Base-by-base conservation (phyloP, 2,329 filamentous ascomycete genomes). In the Ceratocystis harringtonii region DNA sequence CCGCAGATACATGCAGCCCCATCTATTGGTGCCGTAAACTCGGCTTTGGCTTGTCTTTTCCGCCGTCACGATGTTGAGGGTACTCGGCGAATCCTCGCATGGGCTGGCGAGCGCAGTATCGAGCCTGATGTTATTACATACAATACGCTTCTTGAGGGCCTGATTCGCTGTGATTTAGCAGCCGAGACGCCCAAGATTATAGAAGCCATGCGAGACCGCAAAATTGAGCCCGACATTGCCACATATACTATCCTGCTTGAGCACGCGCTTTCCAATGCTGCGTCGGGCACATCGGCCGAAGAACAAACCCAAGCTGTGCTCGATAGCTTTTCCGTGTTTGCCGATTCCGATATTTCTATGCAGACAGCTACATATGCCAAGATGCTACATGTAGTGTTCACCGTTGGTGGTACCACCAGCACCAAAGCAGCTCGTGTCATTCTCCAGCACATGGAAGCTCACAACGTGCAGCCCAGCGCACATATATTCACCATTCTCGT, bases 401-500 rank as follows among this genome's bases (percentile, higher is more conserved):
- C 55, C 1, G 6, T 17, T 28, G 55, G 55, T 8, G 55, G 55
- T 7, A 2, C 55, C 55, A 69, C 62, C 19, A 28, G 25, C 32
- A 5, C 52, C 17, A 32, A 15, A 52, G 78, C 79, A 1, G 78
- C 92, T 25, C 57, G 67, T 32, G 64, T 36, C 5, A 62, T 69
- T 6, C 78, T 90, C 55, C 74, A 77, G 1, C 82, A 87, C 72
- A 87, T 94, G 80, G 75, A 76, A 62, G 69, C 71, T 5, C 75
- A 78, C 28, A 79, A 80, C 22, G 71, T 86, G 55, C 72, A 78
- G 61, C 78, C 84, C 1, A 82, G 81, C 3, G 74, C 83, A 1
- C 81, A 90, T 70, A 88, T 90, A 71, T 88, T 88, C 76, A 92
- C 88, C 28, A 88, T 86, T 70, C 80, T 94, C 22, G 77, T 88